phyloP scores from a whole-genome alignment of 2,329 filamentous ascomycete species.

The Aspergillus melleus region DNA sequence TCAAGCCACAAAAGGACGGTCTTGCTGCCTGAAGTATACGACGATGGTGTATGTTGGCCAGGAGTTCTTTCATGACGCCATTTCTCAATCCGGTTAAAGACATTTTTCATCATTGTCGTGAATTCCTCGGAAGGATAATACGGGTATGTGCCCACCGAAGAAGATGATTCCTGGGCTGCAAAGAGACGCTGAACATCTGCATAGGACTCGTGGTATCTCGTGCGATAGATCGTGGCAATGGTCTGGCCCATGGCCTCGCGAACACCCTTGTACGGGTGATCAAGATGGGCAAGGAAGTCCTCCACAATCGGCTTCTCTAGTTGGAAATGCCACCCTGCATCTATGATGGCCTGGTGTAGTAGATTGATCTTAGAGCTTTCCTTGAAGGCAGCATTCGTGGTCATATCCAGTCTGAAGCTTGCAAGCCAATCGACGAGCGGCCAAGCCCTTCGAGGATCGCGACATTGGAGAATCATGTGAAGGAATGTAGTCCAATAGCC shows the following conservation, averaged over 20 bases:
- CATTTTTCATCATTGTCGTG: conserved; percentile 65
- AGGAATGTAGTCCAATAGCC: conserved; percentile 94
- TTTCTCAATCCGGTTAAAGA: conserved; percentile 77
- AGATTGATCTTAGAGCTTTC: conserved; percentile 95
- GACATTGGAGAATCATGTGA: conserved; percentile 81
- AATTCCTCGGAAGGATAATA: conserved; percentile 80
- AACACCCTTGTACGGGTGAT: conserved; percentile 97
- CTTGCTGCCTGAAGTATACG: conserved; percentile 95
- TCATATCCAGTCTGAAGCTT: conserved; percentile 87
- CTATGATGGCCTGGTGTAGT: conserved; percentile 81
- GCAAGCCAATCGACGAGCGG: conserved; percentile 82
- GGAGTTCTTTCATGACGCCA: conserved; percentile 84
- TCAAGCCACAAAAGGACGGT: conserved; percentile 96
- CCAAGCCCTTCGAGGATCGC: conserved; percentile 83
- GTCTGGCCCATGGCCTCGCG: conserved; percentile 92
- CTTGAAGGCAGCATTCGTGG: conserved; percentile 96
- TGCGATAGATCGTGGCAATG: conserved; percentile 83
- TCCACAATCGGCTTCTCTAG: conserved; percentile 82
- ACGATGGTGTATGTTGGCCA: conserved; percentile 88
- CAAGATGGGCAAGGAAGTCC: conserved; percentile 85
- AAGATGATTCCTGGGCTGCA: conserved; percentile 73
- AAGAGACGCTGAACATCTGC: conserved; percentile 74
- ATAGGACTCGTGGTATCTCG: conserved; percentile 92
- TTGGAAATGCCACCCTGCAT: conserved; percentile 95
- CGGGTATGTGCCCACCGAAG: conserved; percentile 79